phyloP scores from a whole-genome alignment of 352 stramenopile genomes.

The Hyaloperonospora brassicae region DNA sequence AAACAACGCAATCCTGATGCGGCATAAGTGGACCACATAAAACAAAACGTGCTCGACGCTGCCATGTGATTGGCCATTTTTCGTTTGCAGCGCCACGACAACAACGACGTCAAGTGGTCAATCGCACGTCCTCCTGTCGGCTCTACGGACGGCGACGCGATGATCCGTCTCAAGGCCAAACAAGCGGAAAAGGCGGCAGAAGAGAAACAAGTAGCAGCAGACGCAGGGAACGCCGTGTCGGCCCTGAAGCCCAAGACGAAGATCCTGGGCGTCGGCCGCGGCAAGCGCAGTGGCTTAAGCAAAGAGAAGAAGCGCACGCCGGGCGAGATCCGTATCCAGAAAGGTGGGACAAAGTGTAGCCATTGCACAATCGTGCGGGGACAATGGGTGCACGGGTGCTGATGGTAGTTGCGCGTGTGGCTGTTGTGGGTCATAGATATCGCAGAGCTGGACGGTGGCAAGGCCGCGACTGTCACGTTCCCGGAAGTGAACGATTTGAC shows the following conservation, averaged over 20 bases:
- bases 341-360: constrained; percentile 57
- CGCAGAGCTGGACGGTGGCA: constrained; percentile 95
- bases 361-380: not conserved
- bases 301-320: constrained; percentile 92
- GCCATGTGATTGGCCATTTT: no score
- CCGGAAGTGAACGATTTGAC: constrained; percentile 97
- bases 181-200: constrained; percentile 82
- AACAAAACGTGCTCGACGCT: no score
- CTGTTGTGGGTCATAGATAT: constrained; percentile 75
- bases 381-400: not conserved
- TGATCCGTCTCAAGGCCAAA: constrained; percentile 82
- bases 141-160: constrained; percentile 8
- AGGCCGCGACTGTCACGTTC: constrained; percentile 93
- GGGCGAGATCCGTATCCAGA: constrained; percentile 97
- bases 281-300: constrained; percentile 49
- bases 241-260: constrained; percentile 64
- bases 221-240: constrained; percentile 13
- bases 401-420: not conserved
- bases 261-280: constrained; percentile 76
- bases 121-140: no score
- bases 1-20: no score
- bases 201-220: constrained; percentile 40
- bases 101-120: no score
- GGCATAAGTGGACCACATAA: no score
- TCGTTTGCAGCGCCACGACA: no score